Percentiles rank a stretch among this genome's conserved stretches.
phyloP scores from a whole-genome alignment of 2,329 filamentous ascomycete genomes.

The Amylocarpus encephaloides region DNA sequence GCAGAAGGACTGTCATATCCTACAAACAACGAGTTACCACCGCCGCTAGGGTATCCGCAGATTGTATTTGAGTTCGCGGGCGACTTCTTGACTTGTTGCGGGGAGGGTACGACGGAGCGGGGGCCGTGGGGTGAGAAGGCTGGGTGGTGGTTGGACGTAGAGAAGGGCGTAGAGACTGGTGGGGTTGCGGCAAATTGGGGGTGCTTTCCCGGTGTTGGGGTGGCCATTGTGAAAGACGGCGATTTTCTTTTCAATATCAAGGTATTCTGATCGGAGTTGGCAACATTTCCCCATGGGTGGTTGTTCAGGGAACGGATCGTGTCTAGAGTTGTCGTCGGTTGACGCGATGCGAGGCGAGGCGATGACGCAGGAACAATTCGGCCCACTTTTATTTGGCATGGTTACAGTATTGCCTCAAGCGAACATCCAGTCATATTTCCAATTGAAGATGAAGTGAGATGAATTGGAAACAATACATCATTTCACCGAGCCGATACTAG shows the following conservation, averaged over 20 bases:
- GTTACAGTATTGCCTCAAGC: too few species aligned
- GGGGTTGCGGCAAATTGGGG: conserved; percentile 44
- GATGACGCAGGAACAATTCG: too few species aligned
- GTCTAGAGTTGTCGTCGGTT: too few species aligned
- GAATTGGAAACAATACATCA: too few species aligned
- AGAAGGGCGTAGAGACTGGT: conserved; percentile 62
- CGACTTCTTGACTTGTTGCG: conserved; percentile 53
- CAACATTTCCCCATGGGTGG: too few species aligned
- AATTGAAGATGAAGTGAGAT: too few species aligned
- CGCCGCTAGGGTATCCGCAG: conserved; percentile 29
- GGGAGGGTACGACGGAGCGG: conserved; percentile 48
- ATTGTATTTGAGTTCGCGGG: conserved; percentile 47
- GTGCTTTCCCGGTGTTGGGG: conserved; percentile 29
- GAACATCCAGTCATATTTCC: too few species aligned
- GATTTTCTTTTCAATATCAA: not conserved
- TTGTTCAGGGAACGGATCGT: too few species aligned
- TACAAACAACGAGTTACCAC: conserved; percentile 32
- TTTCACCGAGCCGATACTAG: too few species aligned
- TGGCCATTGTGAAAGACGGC: conserved; percentile 25
- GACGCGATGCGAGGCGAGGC: too few species aligned
- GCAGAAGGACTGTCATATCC: conserved; percentile 58
- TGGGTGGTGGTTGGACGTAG: conserved; percentile 42
- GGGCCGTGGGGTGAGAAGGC: conserved; percentile 49
- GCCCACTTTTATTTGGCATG: too few species aligned
- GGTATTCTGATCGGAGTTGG: not conserved